Conservation (phyloP, 768 basidiomycete species). For the Mycena capillaripes region DNA sequence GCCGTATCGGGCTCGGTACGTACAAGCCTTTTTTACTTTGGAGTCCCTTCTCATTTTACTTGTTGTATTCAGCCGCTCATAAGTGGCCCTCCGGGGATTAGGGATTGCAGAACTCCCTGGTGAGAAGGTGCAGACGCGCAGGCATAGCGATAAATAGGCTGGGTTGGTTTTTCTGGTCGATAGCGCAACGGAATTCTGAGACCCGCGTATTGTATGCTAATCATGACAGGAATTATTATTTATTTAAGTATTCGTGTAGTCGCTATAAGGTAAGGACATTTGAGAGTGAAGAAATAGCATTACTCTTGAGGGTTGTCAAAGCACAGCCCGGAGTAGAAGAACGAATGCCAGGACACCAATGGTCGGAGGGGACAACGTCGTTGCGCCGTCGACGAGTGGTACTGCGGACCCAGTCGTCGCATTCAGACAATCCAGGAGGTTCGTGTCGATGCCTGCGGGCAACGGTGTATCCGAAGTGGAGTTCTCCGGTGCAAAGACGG, state of each 20-base stretch:
- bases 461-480: conserved; percentile 52
- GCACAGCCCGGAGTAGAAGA: background rate
- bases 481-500: conserved; percentile 52
- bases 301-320: background rate
- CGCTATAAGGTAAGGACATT: no score
- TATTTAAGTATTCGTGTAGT: no score
- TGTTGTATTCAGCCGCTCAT: no score
- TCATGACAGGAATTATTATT: no score
- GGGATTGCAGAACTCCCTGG: no score
- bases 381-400: conserved; percentile 20
- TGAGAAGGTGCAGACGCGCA: background rate
- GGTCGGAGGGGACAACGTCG: background rate
- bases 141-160: no score
- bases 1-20: conserved; percentile 25
- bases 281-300: no score
- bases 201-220: no score
- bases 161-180: no score
- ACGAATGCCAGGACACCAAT: background rate
- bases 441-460: conserved; percentile 56
- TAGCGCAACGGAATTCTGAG: no score
- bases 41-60: no score
- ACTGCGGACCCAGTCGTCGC: conserved; percentile 57
- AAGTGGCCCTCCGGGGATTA: background rate
- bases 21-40: no score
- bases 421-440: conserved; percentile 65